Conservation (phyloP, 2,329 filamentous ascomycete species). For the Hirsutella rhossiliensis region DNA sequence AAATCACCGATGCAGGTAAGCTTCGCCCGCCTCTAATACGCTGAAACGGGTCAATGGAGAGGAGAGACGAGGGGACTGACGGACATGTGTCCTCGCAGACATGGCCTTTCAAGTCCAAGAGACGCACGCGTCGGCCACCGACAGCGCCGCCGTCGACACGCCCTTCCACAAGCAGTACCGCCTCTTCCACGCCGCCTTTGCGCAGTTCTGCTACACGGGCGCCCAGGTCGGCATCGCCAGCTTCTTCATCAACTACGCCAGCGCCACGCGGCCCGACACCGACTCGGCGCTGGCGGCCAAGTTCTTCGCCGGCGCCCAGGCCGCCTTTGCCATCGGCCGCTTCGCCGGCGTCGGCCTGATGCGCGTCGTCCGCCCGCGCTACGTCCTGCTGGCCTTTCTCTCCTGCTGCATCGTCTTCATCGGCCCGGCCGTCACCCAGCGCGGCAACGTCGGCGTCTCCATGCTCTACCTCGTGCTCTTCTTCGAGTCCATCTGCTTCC, state of each 20-base stretch:
- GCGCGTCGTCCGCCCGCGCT: slow-evolving; percentile 52
- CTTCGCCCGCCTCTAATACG: not conserved
- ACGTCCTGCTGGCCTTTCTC: slow-evolving; percentile 56
- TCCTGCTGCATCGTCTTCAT: slow-evolving; percentile 52
- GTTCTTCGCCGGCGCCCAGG: slow-evolving; percentile 64
- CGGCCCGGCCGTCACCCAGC: slow-evolving; percentile 32
- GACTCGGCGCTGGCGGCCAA: slow-evolving; percentile 42
- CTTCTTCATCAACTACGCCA: slow-evolving; percentile 67
- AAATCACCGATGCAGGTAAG: slow-evolving; percentile 46
- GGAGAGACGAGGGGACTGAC: too few species aligned
- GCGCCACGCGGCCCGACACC: slow-evolving; percentile 43
- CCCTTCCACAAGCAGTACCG: slow-evolving; percentile 60
- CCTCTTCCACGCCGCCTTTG: slow-evolving; percentile 62
- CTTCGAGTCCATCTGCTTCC: slow-evolving; percentile 73
- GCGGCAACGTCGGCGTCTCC: slow-evolving; percentile 34
- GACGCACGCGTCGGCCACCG: slow-evolving; percentile 32
- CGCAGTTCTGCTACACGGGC: slow-evolving; percentile 70
- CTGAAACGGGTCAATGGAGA: slow-evolving; percentile 17
- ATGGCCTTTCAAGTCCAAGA: slow-evolving; percentile 50
- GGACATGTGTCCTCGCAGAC: slow-evolving; percentile 23
- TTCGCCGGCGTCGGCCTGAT: slow-evolving; percentile 58
- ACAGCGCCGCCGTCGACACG: slow-evolving; percentile 45
- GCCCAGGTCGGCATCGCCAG: slow-evolving; percentile 54
- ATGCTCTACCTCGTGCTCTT: slow-evolving; percentile 63
- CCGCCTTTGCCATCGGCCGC: slow-evolving; percentile 58